These are phyloP conservation scores for Fusarium chaquense DNA, from an alignment of 2,329 filamentous ascomycete genomes.

Conservation along the genomic window DNA sequence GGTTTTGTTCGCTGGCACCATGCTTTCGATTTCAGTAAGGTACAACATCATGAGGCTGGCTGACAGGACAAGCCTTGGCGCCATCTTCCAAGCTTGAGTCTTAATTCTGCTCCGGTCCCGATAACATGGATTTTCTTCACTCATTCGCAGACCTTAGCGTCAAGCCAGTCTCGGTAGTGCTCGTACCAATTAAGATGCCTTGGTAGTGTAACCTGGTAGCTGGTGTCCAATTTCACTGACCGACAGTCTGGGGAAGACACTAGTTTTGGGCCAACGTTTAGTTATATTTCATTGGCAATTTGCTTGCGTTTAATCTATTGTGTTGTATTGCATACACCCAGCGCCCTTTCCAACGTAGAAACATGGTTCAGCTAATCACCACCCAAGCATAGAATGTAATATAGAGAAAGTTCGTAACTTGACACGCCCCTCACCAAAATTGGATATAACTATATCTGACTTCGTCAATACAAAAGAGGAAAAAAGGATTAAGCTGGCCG, in stretches of 20 bases:
- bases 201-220: conserved; percentile 5
- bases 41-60: conserved; percentile 34
- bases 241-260: conserved; percentile 1
- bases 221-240: conserved; percentile 8
- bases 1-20: neutral
- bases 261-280: conserved; percentile 14
- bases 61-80: conserved; percentile 22
- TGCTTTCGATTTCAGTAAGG: conserved; percentile 19
- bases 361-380: conserved; percentile 5
- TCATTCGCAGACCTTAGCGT: conserved; percentile 14
- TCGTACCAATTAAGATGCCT: conserved; percentile 1
- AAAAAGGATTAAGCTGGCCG: neutral
- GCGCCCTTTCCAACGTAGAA: conserved; percentile 23
- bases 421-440: conserved; percentile 18
- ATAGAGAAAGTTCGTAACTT: conserved; percentile 20
- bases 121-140: conserved; percentile 17
- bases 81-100: conserved; percentile 4
- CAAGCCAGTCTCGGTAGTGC: conserved; percentile 18
- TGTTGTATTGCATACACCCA: conserved; percentile 14
- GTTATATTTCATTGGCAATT: conserved; percentile 31
- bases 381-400: conserved; percentile 3
- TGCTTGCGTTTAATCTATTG: conserved; percentile 29
- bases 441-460: conserved; percentile 35
- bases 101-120: conserved; percentile 14
- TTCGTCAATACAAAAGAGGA: conserved; percentile 20